These are phyloP conservation scores for Colletotrichum cereale DNA, from an alignment of 2,329 filamentous ascomycete species.

Conservation along the genomic window DNA sequence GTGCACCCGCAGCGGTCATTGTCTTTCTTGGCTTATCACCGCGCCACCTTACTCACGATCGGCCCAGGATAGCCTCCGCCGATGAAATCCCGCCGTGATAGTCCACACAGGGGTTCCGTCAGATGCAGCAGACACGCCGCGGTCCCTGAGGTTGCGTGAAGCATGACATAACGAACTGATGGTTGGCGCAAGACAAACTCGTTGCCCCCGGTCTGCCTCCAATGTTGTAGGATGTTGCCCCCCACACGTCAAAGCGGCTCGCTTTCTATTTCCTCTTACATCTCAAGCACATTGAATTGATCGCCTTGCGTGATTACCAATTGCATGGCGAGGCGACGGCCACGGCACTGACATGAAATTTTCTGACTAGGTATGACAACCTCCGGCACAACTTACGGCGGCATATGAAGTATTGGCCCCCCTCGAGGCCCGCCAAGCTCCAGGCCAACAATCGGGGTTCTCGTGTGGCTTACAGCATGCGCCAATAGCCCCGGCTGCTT, in stretches of 20 bases:
- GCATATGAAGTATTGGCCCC: neutral
- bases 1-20: neutral
- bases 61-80: neutral
- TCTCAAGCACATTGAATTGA: conserved; percentile 21
- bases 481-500: conserved; percentile 16
- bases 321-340: conserved; percentile 21
- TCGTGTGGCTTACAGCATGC: conserved; percentile 20
- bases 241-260: conserved; percentile 24
- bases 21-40: neutral
- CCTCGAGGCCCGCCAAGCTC: conserved; percentile 18
- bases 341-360: neutral
- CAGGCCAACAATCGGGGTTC: conserved; percentile 17
- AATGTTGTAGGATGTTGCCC: neutral
- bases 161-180: neutral
- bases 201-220: conserved; percentile 18
- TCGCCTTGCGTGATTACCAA: conserved; percentile 15
- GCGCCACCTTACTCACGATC: neutral
- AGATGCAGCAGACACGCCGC: neutral
- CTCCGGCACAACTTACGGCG: conserved; percentile 3
- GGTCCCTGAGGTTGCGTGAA: neutral
- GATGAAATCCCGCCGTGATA: neutral
- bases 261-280: conserved; percentile 32
- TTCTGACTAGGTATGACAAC: conserved; percentile 9
- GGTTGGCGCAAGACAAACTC: conserved; percentile 13
- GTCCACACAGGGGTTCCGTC: neutral